Percentiles rank a stretch among this genome's conserved stretches.
These are phyloP conservation scores for Leucocoprinus leucothites DNA, from an alignment of 768 basidiomycete genomes.

Conservation along the genomic window DNA sequence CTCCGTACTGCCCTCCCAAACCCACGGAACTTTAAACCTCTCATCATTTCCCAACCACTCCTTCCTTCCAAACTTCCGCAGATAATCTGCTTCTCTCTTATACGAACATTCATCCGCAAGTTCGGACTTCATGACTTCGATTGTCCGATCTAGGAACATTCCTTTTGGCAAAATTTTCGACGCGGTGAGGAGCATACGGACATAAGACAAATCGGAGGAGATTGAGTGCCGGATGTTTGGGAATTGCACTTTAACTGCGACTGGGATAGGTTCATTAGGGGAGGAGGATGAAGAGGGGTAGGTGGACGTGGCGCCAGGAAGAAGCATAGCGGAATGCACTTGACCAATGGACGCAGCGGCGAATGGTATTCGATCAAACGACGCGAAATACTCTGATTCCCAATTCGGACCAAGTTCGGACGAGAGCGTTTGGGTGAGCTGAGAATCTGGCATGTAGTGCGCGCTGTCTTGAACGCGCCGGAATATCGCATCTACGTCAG, in stretches of 20 bases:
- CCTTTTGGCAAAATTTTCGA: constrained; percentile 84
- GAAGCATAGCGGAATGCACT: constrained; percentile 78
- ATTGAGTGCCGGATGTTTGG: constrained; percentile 89
- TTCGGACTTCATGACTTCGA: constrained; percentile 86
- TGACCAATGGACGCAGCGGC: constrained; percentile 98
- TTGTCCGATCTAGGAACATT: constrained; percentile 84
- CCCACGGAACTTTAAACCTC: constrained; percentile 83
- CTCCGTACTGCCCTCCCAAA: constrained; percentile 78
- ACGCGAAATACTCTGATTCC: constrained; percentile 56
- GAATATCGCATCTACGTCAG: constrained; percentile 85
- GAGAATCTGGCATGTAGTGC: constrained; percentile 99
- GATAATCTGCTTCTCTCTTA: constrained; percentile 71
- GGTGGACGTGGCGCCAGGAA: constrained; percentile 32
- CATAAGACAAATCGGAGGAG: constrained; percentile 80
- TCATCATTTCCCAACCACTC: constrained; percentile 50
- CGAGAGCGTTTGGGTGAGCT: constrained; percentile 55
- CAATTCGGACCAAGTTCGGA: constrained; percentile 76
- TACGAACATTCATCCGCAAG: constrained; percentile 94
- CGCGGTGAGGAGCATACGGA: constrained; percentile 78
- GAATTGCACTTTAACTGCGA: constrained; percentile 92
- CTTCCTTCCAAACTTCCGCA: constrained; percentile 48
- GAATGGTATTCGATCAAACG: constrained; percentile 84
- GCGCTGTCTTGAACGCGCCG: constrained; percentile 91
- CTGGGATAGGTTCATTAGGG: constrained; percentile 23
- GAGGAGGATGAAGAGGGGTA: neutral